phyloP scores from a whole-genome alignment of 805 yeast species.

The Cyberlindnera subsufficiens region DNA sequence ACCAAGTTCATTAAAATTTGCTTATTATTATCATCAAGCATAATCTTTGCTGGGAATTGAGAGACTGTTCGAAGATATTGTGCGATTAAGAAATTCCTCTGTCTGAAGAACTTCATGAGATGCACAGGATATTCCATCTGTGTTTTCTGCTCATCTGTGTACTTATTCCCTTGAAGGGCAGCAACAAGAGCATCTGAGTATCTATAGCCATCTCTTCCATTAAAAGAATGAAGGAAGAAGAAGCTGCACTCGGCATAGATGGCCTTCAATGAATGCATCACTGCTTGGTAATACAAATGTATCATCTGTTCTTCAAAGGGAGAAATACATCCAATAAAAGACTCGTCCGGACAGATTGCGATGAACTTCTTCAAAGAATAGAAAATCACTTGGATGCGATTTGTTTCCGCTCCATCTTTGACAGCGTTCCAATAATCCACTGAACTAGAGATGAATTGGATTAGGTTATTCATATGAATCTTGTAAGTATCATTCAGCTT shows the following conservation, averaged over 20 bases:
- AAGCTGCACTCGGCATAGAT: slow-evolving; percentile 31
- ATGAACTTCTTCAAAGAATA: slow-evolving; percentile 21
- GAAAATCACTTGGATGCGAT: slow-evolving; percentile 20
- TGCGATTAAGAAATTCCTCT: slow-evolving; percentile 16
- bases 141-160: slow-evolving; percentile 10
- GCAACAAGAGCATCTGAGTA: slow-evolving; percentile 14
- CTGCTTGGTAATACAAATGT: slow-evolving; percentile 29
- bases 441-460: slow-evolving; percentile 8
- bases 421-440: slow-evolving; percentile 14
- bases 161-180: slow-evolving; percentile 1
- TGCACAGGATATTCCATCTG: slow-evolving; percentile 23
- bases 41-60: slow-evolving; percentile 23
- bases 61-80: slow-evolving; percentile 18
- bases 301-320: slow-evolving; percentile 20
- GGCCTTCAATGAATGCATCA: slow-evolving; percentile 27
- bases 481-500: slow-evolving; percentile 8
- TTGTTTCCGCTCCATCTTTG: slow-evolving; percentile 8
- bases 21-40: slow-evolving; percentile 23
- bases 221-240: slow-evolving; percentile 28
- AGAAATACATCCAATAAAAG: slow-evolving; percentile 4
- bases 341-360: slow-evolving; percentile 17
- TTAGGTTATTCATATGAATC: slow-evolving; percentile 13
- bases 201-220: slow-evolving; percentile 30
- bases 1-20: slow-evolving; percentile 17
- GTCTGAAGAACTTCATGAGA: slow-evolving; percentile 26